Evolutionary conservation across 83 land plant species (phyloP).

Genomic region (Picea abies): DNA sequence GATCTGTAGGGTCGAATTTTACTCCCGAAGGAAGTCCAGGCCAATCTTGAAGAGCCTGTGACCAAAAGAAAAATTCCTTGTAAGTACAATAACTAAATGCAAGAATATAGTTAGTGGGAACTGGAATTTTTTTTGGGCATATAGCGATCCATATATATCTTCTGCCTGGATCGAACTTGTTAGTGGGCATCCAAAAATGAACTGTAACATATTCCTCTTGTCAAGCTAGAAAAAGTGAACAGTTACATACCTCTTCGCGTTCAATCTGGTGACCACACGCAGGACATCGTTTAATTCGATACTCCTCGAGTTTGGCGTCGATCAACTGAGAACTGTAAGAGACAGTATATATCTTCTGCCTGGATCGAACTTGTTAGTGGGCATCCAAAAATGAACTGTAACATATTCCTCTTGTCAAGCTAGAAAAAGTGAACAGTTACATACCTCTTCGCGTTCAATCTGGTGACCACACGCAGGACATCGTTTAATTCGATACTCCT

Average conservation of each 20-base stretch:
- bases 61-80: too few relatives aligned
- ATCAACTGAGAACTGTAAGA: neutral
- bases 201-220: too few relatives aligned
- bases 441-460: neutral
- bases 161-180: neutral
- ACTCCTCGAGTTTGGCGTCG: neutral
- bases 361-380: neutral
- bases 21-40: constrained; percentile 74
- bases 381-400: neutral
- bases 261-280: neutral
- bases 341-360: neutral
- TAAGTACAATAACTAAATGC: neutral
- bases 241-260: neutral
- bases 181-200: neutral
- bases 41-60: constrained; percentile 14
- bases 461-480: neutral
- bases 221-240: too few relatives aligned
- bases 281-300: neutral
- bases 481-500: neutral
- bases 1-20: constrained; percentile 90
- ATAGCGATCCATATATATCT: neutral
- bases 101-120: neutral
- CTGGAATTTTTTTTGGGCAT: too few relatives aligned
- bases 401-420: too few relatives aligned
- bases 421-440: too few relatives aligned